phyloP scores from a whole-genome alignment of 192 early-diverging fungal genomes.

The Linnemannia zychae region DNA sequence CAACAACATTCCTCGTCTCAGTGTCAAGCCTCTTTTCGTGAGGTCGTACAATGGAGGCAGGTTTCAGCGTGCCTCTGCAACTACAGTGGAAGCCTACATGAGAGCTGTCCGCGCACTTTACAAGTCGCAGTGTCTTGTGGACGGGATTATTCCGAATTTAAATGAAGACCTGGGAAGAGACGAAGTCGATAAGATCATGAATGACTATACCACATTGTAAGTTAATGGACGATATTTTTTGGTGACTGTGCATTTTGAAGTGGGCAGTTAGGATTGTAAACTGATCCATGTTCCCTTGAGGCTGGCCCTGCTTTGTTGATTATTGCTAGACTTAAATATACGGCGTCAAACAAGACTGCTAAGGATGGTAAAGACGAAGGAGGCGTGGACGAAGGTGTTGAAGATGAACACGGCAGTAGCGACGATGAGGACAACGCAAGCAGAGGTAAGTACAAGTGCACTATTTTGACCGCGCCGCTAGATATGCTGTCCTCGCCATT shows the following conservation, averaged over 20 bases:
- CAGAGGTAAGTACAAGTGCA: not conserved
- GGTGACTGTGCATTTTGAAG: not conserved
- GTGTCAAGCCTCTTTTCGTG: not conserved
- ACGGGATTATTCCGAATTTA: not conserved
- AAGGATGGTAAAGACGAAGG: not conserved
- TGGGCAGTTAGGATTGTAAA: not conserved
- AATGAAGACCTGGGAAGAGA: not conserved
- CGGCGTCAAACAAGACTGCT: not conserved
- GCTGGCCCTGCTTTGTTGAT: not conserved
- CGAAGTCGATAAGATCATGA: not conserved
- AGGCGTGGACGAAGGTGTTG: not conserved
- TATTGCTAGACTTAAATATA: not conserved
- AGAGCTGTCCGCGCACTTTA: not conserved
- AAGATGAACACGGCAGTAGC: not conserved
- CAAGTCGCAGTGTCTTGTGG: not conserved
- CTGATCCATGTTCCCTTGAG: not conserved
- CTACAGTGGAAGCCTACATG: not conserved
- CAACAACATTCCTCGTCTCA: not conserved
- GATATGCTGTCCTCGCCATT: no score
- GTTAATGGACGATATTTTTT: not conserved
- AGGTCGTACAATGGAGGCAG: not conserved
- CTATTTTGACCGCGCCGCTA: not conserved
- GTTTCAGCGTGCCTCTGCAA: not conserved
- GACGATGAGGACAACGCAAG: not conserved
- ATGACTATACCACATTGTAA: not conserved